These are phyloP conservation scores for Sphagnum magellanicum DNA, from an alignment of 228 moss, liverwort and hornwort species.

Conservation along the genomic window DNA sequence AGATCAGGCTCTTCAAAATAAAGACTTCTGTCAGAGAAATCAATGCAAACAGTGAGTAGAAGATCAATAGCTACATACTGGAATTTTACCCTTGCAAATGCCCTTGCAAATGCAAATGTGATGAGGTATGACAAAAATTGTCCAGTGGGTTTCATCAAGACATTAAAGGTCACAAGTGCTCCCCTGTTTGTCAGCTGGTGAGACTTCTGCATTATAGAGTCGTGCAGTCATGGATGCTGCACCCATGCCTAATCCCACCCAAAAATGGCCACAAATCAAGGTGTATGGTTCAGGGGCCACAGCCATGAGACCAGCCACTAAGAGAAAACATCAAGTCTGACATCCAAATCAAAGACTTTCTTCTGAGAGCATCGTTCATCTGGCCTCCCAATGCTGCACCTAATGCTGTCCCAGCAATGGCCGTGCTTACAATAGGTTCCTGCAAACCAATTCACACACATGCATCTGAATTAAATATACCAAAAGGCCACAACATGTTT, in stretches of 20 bases:
- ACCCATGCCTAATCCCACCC: constrained; percentile 83
- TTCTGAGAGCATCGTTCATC: constrained; percentile 61
- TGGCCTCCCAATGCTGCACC: constrained; percentile 68
- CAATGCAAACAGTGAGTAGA: background rate
- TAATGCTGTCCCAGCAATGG: constrained; percentile 71
- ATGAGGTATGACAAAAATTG: constrained; percentile 77
- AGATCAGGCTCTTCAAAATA: no score
- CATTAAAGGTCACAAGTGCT: constrained; percentile 70
- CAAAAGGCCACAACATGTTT: background rate
- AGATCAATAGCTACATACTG: background rate
- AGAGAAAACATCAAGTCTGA: constrained; percentile 64
- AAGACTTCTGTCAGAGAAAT: background rate
- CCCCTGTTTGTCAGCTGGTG: constrained; percentile 69
- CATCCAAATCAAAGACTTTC: constrained; percentile 62
- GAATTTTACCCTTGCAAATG: background rate
- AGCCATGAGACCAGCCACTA: constrained; percentile 80
- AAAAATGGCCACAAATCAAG: constrained; percentile 63
- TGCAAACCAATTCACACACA: constrained; percentile 9
- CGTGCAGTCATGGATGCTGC: constrained; percentile 88
- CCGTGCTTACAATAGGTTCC: constrained; percentile 84
- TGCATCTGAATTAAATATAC: background rate
- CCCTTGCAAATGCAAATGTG: constrained; percentile 57
- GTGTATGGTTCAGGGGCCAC: constrained; percentile 39
- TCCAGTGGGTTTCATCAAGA: constrained; percentile 79
- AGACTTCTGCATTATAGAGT: constrained; percentile 86